Percentiles rank a stretch among this genome's conserved stretches.
phyloP scores from a whole-genome alignment of 2,329 filamentous ascomycete genomes.

The Ophiosphaerella korrae region DNA sequence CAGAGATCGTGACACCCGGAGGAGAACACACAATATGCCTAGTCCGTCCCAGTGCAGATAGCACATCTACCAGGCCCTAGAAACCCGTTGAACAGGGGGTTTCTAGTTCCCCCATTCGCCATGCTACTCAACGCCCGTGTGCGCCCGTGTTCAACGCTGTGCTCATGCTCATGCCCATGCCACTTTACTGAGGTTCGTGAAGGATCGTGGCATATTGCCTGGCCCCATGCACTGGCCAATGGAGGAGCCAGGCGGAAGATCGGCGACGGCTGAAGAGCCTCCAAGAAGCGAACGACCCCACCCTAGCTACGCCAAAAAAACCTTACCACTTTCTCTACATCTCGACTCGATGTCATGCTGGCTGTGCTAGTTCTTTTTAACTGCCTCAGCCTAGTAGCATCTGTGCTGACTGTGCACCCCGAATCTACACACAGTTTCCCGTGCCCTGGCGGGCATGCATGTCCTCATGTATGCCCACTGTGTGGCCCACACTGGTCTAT shows the following conservation, averaged over 20 bases:
- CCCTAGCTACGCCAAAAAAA: slow-evolving; percentile 34
- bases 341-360: slow-evolving; percentile 38
- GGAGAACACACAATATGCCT: slow-evolving; percentile 22
- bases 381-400: slow-evolving; percentile 35
- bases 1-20: slow-evolving; percentile 21
- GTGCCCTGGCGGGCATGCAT: slow-evolving; percentile 44
- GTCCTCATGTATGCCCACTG: slow-evolving; percentile 34
- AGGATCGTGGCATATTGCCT: slow-evolving; percentile 25
- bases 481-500: slow-evolving; percentile 30
- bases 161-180: slow-evolving; percentile 13
- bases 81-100: slow-evolving; percentile 16
- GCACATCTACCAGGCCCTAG: slow-evolving; percentile 18
- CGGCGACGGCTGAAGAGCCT: slow-evolving; percentile 39
- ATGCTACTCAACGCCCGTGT: neutral
- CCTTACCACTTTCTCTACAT: slow-evolving; percentile 33
- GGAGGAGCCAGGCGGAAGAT: slow-evolving; percentile 16
- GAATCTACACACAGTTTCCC: slow-evolving; percentile 38
- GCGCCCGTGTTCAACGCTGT: slow-evolving; percentile 6
- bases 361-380: slow-evolving; percentile 42
- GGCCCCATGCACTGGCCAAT: slow-evolving; percentile 30
- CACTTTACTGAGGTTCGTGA: slow-evolving; percentile 15
- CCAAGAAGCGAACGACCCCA: slow-evolving; percentile 34
- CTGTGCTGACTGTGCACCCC: slow-evolving; percentile 43
- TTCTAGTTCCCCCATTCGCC: slow-evolving; percentile 7
- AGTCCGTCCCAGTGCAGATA: slow-evolving; percentile 11